A percentile compares a stretch with the other conserved stretches of the same genome.
phyloP scores from a whole-genome alignment of 768 basidiomycete genomes.

The Pholiota conissans region DNA sequence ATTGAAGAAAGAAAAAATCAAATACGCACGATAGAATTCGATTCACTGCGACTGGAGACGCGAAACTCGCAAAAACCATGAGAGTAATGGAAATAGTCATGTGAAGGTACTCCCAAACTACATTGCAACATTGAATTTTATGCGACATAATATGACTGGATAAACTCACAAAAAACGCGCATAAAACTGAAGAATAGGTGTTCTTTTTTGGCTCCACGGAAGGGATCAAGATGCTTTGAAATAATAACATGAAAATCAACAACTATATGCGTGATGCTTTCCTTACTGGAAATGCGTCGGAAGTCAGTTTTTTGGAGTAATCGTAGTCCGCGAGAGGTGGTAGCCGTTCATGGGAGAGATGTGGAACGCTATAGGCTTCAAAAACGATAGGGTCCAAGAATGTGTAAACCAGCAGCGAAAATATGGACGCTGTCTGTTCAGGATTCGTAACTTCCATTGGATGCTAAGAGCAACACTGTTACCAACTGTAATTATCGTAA shows the following conservation, averaged over 20 bases:
- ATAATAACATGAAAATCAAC: constrained; percentile 6
- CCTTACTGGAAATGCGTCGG: constrained; percentile 19
- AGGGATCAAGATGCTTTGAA: constrained; percentile 37
- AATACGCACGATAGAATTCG: constrained; percentile 35
- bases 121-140: not conserved
- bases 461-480: constrained; percentile 22
- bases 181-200: constrained; percentile 50
- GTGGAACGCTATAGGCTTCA: constrained; percentile 40
- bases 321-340: constrained; percentile 69
- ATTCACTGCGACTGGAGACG: constrained; percentile 44
- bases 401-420: constrained; percentile 44
- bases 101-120: constrained; percentile 27
- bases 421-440: constrained; percentile 52
- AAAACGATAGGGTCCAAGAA: constrained; percentile 56
- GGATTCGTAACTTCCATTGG: constrained; percentile 35
- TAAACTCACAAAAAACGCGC: constrained; percentile 31
- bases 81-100: constrained; percentile 29
- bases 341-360: constrained; percentile 49
- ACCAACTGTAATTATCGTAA: not conserved
- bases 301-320: constrained; percentile 22
- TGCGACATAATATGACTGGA: not conserved
- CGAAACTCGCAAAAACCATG: constrained; percentile 29
- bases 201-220: constrained; percentile 35
- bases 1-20: not conserved
- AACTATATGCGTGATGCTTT: constrained; percentile 9